Evolutionary conservation across 257 asterid species (phyloP), one percentile per base, ranked within the genome.

Genomic region (Forsythia suspensa): DNA sequence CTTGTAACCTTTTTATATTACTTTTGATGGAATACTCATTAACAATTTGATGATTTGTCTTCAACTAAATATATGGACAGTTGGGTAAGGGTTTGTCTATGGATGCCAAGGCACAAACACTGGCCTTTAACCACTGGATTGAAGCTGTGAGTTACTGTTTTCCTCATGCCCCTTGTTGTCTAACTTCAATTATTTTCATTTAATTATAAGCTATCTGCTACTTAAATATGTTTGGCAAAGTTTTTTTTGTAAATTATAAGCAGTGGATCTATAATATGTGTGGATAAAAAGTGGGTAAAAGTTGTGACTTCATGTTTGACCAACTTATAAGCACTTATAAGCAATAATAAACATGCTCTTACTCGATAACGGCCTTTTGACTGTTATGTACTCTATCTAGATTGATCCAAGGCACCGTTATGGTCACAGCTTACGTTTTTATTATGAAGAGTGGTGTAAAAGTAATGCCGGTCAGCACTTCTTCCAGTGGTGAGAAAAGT

Each of bases 121-220:
- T 95, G 84, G 98, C 99, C 78, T 95, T 95, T 82, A 98, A 90
- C 76, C 99, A 93, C 83, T 95, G 99, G 98, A 95, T 95, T 82
- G 98, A 95, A 85, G 99, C 99, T 34, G 98, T 95, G 86, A 90
- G 95, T 80, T 71, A 36, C 80, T 36, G 20, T 66, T 39, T 73
- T 9, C 48, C 10, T 63, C 41, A 51, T 21, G 29, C 29, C 43
- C 57, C 40, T 44, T 29, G 20, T 46, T 55, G 65, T 18, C 39
- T 34, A 13, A 11, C 57, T 42, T 12, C 39, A 34, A 43, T 38
- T 51, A 75, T 8, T 82, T 42, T 12, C 39, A 34, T 52, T 38
- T 51, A 75, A 12, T 82, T 55, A 55, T 55, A 18, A 48, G 6
- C 55, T 48, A 48, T 15, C n/a, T 13, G 18, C 55, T 1, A 29